Conservation (phyloP, 768 basidiomycete species). For the Mrakia frigida region DNA sequence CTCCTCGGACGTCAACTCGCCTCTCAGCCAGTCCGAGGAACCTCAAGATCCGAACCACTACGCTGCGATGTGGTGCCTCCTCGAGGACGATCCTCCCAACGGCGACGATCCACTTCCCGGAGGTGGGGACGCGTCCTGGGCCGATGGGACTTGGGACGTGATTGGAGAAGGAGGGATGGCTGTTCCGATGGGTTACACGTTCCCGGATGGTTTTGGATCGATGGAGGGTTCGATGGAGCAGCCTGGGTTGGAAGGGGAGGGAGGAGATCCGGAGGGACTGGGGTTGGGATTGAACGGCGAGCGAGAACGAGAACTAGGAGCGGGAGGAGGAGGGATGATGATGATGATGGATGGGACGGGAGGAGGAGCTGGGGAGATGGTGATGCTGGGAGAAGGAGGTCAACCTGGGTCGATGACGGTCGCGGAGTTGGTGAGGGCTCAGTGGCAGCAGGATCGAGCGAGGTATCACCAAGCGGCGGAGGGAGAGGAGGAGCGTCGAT, state of each 20-base stretch:
- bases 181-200: not conserved
- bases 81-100: slow-evolving; percentile 15
- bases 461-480: not conserved
- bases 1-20: slow-evolving; percentile 3
- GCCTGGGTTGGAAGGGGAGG: not conserved
- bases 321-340: not conserved
- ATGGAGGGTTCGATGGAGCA: not conserved
- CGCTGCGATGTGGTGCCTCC: slow-evolving; percentile 27
- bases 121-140: not conserved
- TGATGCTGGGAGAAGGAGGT: not conserved
- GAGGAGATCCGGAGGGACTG: not conserved
- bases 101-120: not conserved
- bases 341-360: not conserved
- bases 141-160: slow-evolving; percentile 4
- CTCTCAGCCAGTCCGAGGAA: not conserved
- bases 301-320: not conserved
- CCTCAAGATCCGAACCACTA: slow-evolving; percentile 14
- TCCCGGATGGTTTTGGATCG: not conserved
- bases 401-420: not conserved
- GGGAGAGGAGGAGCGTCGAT: not conserved
- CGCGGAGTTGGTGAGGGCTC: not conserved
- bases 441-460: slow-evolving; percentile 13
- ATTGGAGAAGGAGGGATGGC: not conserved
- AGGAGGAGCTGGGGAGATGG: not conserved
- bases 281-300: not conserved